Base-by-base conservation (phyloP, 768 basidiomycete genomes). In the Tricholoma sp. region DNA sequence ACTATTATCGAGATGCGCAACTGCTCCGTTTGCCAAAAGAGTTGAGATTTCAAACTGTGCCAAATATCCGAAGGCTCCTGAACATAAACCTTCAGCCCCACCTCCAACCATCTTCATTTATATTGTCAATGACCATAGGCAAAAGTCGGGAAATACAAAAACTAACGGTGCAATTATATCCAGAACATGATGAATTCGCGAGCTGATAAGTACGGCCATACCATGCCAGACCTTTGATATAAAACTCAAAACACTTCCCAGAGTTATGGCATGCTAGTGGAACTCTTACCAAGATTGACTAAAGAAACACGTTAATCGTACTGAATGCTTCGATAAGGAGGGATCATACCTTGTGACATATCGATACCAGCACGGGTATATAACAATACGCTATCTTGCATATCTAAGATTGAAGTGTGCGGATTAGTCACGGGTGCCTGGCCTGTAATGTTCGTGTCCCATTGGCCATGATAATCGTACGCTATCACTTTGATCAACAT, bases 391-490 rank as follows among this genome's bases (percentile, higher is more conserved):
- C 63, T 64, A 49, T 59, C 58, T 12, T 53, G 42, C 54, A 65
- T 67, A 52, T 67, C 66, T 2, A 55, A 42, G 15, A 62, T 55
- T 5, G 62, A 63, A 11, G 64, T 65, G 17, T 67, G 66, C 5
- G 66, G 63, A 47, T 64, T 63, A 11, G 63, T 57, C 13, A 63
- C 62, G 1, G 63, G 58, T 15, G 63, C 59, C 48, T 63, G 58
- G 18, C 53, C 58, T 2, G 56, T 58, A 12, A 67, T 56, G 15
- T 60, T 59, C 20, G 61, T 61, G 44, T 67, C 66, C 66, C 66
- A 67, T 7, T 51, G 61, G 11, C 61, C 63, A 60, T 63, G 66
- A 41, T 66, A 66, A 34, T 66, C 65, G 44, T 66, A 66, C 4
- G 54, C 54, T 55, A 20, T n/a, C n/a, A n/a, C n/a, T n/a, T n/a